Percentiles rank a stretch among this genome's conserved stretches.
Evolutionary conservation across 257 asterid species (phyloP).

Genomic region (Cruciata laevipes): DNA sequence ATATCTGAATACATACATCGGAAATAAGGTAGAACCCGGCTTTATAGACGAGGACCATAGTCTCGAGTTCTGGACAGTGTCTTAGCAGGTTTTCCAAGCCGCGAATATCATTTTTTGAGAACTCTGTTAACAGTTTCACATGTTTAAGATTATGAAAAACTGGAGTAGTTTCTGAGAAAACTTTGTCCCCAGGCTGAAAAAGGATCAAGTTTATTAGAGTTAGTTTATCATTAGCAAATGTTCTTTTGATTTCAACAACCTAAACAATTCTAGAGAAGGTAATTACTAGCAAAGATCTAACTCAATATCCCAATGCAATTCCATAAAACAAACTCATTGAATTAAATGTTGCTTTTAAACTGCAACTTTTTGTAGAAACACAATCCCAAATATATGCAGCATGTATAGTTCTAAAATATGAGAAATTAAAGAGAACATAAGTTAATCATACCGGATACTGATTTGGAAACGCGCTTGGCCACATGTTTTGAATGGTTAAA

Average conservation of each 20-base stretch:
- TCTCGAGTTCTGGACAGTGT: background rate
- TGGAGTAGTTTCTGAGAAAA: background rate
- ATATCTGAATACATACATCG: no score
- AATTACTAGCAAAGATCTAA: no score
- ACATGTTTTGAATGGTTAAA: background rate
- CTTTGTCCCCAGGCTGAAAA: background rate
- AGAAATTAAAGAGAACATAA: background rate
- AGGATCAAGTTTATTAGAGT: no score
- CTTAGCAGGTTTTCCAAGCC: background rate
- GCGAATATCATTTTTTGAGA: background rate
- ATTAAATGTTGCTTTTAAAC: no score
- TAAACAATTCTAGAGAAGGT: no score
- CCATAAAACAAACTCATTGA: no score
- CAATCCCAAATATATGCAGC: no score
- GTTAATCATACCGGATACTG: background rate
- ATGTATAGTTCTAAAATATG: background rate
- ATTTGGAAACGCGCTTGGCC: background rate
- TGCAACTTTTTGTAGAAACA: no score
- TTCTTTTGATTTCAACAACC: no score
- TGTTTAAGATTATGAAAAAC: slow-evolving; percentile 2
- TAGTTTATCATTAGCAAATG: no score
- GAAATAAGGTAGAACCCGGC: background rate
- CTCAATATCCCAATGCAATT: no score
- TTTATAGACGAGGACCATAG: background rate
- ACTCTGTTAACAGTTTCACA: slow-evolving; percentile 2